Conservation (phyloP, 2,329 filamentous ascomycete genomes). For the Aspergillus aculeatinus region DNA sequence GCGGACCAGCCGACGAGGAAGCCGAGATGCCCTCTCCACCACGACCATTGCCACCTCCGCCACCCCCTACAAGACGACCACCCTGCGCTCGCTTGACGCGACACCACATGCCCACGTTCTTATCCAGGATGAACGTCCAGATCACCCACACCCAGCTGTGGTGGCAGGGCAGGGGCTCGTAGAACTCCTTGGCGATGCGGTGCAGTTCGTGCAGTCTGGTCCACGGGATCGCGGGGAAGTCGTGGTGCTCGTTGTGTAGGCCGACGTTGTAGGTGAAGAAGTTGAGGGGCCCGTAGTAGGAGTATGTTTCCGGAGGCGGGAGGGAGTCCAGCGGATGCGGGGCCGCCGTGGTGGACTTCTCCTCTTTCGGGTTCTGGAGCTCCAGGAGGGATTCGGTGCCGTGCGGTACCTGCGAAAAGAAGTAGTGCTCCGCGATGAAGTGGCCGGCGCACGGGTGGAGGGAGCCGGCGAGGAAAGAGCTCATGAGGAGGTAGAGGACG, state of each 20-base stretch:
- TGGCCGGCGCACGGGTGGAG: conserved; percentile 93
- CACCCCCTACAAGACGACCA: conserved; percentile 58
- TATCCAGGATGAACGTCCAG: conserved; percentile 93
- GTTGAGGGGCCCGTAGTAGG: conserved; percentile 93
- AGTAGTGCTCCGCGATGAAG: conserved; percentile 98
- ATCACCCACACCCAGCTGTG: conserved; percentile 90
- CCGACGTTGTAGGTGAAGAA: conserved; percentile 95
- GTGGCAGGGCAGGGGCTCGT: conserved; percentile 80
- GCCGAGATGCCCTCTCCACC: conserved; percentile 47
- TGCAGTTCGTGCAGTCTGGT: conserved; percentile 76
- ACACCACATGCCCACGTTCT: conserved; percentile 84
- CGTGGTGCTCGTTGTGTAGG: conserved; percentile 97
- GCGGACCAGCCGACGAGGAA: conserved; percentile 44
- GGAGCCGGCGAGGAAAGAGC: conserved; percentile 88
- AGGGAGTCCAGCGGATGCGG: conserved; percentile 59
- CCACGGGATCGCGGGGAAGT: conserved; percentile 97
- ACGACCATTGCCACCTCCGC: conserved; percentile 32
- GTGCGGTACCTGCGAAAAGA: conserved; percentile 52
- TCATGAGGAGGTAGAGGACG: conserved; percentile 79
- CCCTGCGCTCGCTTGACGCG: conserved; percentile 89
- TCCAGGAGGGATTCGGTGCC: conserved; percentile 56
- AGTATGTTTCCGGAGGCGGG: conserved; percentile 87
- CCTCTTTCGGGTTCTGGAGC: conserved; percentile 33
- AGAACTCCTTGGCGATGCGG: conserved; percentile 84
- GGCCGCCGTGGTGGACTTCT: conserved; percentile 12